Conservation (phyloP, 108 stramenopile species). For the Craspedostauros australis region DNA sequence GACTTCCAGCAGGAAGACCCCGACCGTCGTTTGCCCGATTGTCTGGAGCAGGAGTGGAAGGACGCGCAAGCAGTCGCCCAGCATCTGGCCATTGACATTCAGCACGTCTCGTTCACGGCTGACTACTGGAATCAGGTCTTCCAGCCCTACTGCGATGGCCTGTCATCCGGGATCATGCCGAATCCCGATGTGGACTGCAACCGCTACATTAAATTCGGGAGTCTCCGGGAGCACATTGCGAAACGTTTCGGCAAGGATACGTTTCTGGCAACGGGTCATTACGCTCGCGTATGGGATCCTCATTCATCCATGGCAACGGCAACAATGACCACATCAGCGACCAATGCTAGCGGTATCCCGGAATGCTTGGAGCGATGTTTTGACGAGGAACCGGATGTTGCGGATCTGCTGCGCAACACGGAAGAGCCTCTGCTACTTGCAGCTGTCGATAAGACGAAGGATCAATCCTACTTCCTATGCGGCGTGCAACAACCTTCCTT, state of each 20-base stretch:
- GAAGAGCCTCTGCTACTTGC: slow-evolving; percentile 52
- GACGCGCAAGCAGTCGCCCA: slow-evolving; percentile 75
- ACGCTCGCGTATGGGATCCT: slow-evolving; percentile 76
- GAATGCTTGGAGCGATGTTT: slow-evolving; percentile 11
- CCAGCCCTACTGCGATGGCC: slow-evolving; percentile 73
- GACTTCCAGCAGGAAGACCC: slow-evolving; percentile 64
- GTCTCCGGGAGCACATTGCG: slow-evolving; percentile 62
- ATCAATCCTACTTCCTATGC: slow-evolving; percentile 93
- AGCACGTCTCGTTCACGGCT: slow-evolving; percentile 65
- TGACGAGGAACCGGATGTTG: slow-evolving; percentile 7
- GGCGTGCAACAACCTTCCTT: slow-evolving; percentile 58
- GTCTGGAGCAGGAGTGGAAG: slow-evolving; percentile 73
- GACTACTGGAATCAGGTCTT: slow-evolving; percentile 94
- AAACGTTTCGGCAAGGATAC: slow-evolving; percentile 36
- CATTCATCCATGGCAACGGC: no score
- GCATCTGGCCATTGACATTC: slow-evolving; percentile 67
- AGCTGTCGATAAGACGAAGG: slow-evolving; percentile 78
- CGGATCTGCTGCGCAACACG: slow-evolving; percentile 11
- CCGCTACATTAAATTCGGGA: slow-evolving; percentile 88
- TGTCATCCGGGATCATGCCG: slow-evolving; percentile 51
- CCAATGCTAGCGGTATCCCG: background rate
- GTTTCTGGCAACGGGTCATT: slow-evolving; percentile 89
- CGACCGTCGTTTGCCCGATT: slow-evolving; percentile 18
- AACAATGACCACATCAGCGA: background rate
- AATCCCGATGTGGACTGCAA: slow-evolving; percentile 95